These are phyloP conservation scores for Crithidia brevicula DNA, from an alignment of 208 protist genomes.

Conservation along the genomic window DNA sequence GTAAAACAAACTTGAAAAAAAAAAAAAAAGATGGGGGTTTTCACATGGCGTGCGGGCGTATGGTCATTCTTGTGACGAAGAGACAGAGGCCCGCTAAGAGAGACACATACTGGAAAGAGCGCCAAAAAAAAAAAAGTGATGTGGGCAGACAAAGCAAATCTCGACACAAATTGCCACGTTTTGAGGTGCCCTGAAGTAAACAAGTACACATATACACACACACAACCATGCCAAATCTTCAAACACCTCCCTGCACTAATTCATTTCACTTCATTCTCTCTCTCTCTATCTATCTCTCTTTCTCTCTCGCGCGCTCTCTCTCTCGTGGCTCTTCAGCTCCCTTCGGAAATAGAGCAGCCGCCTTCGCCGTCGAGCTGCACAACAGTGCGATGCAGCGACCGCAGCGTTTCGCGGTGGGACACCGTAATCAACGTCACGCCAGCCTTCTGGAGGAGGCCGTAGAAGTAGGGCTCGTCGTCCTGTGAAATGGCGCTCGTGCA, in stretches of 20 bases:
- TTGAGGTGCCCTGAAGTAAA: no score
- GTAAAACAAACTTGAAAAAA: background rate
- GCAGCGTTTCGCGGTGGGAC: conserved; percentile 80
- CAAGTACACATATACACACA: no score
- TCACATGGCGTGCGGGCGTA: no score
- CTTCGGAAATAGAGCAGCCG: conserved; percentile 46
- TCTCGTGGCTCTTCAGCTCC: background rate
- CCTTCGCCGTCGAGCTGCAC: conserved; percentile 71
- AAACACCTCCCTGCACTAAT: no score
- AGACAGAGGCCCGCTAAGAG: no score
- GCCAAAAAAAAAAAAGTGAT: background rate
- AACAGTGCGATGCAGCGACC: conserved; percentile 55
- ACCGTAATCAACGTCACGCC: conserved; percentile 88
- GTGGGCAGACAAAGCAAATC: no score
- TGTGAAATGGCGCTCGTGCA: conserved; percentile 91
- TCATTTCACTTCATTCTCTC: background rate
- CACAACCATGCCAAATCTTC: no score
- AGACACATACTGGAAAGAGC: background rate
- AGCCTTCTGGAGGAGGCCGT: conserved; percentile 58
- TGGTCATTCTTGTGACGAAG: no score
- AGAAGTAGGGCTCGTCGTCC: conserved; percentile 79
- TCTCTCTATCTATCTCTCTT: background rate
- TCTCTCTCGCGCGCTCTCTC: background rate
- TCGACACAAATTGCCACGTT: no score
- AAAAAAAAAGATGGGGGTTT: no score